Conservation (phyloP, 352 stramenopile genomes). For the Phytopythium mirpurense region DNA sequence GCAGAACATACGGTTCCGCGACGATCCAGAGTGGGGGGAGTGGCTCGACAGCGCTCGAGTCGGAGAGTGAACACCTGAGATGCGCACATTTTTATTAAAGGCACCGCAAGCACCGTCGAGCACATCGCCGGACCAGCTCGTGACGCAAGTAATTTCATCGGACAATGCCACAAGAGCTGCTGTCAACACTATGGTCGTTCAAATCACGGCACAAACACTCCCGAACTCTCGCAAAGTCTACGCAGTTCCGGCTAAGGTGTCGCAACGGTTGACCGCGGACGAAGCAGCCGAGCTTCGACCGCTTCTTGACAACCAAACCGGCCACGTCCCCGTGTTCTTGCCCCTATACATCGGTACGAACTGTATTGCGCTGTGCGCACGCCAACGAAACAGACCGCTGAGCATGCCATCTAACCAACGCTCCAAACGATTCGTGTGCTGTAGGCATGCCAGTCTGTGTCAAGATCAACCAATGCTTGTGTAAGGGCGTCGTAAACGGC, state of each 20-base stretch:
- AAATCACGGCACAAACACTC: background rate
- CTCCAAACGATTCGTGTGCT: background rate
- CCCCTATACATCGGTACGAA: slow-evolving; percentile 9
- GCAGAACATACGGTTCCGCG: slow-evolving; percentile 15
- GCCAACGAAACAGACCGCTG: background rate
- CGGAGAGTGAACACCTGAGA: slow-evolving; percentile 5
- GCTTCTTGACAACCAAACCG: slow-evolving; percentile 9
- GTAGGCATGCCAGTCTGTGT: slow-evolving; percentile 13
- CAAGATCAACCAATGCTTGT: slow-evolving; percentile 12
- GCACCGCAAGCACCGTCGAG: background rate
- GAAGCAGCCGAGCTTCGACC: background rate
- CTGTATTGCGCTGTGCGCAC: background rate
- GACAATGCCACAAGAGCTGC: background rate
- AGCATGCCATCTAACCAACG: background rate
- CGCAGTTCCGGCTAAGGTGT: background rate
- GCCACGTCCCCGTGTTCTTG: slow-evolving; percentile 6
- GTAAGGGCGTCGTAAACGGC: slow-evolving; percentile 12
- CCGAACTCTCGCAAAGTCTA: background rate
- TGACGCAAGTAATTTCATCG: slow-evolving; percentile 10
- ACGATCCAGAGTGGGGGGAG: slow-evolving; percentile 15
- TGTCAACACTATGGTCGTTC: background rate
- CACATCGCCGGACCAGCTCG: too few species aligned
- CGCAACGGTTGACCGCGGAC: slow-evolving; percentile 4
- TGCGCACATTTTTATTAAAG: slow-evolving; percentile 2
- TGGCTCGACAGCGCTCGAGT: slow-evolving; percentile 12